These are phyloP conservation scores for Thymus quinquecostatus DNA, from an alignment of 257 asterid genomes.

Conservation along the genomic window DNA sequence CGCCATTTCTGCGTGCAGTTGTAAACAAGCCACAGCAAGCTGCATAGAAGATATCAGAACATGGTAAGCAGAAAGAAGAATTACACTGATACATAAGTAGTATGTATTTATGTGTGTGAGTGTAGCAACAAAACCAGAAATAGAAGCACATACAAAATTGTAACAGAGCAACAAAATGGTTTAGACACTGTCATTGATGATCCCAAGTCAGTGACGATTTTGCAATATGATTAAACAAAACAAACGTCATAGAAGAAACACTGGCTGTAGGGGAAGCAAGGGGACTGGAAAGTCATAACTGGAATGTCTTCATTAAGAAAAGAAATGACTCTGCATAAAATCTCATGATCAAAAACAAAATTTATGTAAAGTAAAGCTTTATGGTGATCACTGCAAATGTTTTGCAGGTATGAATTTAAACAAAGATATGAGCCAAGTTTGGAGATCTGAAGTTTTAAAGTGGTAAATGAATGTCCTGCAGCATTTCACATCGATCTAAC, in stretches of 20 bases:
- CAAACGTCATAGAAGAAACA: neutral
- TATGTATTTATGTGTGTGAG: neutral
- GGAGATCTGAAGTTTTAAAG: too few relatives aligned
- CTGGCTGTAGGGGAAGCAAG: neutral
- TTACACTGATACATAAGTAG: too few relatives aligned
- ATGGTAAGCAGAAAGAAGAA: neutral
- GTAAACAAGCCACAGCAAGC: conserved; percentile 91
- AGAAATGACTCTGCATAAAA: neutral
- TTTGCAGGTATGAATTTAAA: neutral
- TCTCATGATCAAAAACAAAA: neutral
- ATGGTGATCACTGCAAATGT: neutral
- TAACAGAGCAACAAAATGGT: neutral
- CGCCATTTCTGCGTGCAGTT: conserved; percentile 91
- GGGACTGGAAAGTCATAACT: neutral
- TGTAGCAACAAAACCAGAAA: neutral
- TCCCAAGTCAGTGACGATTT: neutral
- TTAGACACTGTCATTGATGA: neutral
- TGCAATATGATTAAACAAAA: neutral
- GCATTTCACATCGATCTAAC: too few relatives aligned
- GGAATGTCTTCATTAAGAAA: conserved; percentile 1
- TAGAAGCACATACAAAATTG: neutral
- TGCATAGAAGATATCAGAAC: conserved; percentile 37
- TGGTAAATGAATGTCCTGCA: too few relatives aligned
- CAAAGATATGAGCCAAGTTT: neutral
- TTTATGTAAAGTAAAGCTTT: neutral